Evolutionary conservation across 2,329 filamentous ascomycete genomes (phyloP), one percentile per base, ranked within the genome.

Genomic region (Aspergillus terreus): DNA sequence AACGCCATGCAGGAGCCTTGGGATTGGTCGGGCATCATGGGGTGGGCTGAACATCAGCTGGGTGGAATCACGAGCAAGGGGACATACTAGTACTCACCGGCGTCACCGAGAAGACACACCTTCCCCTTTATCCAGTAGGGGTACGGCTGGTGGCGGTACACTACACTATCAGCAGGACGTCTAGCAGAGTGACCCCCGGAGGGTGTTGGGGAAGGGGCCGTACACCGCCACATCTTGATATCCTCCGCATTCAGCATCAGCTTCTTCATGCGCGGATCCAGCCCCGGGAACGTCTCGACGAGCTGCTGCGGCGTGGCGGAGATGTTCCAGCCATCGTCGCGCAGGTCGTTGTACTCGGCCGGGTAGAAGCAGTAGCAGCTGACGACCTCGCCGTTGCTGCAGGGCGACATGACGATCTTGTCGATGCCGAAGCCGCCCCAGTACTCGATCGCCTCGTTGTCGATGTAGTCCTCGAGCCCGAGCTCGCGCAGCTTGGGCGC

Each of bases 331-430:
- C 61, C 61, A 21, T 64, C 61, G 1, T 42, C 60, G 0, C 59
- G 55, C 6, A 59, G 54, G 15, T 62, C 54, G 19, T 62, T 62
- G 14, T 55, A 30, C 2, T 54, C 56, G 0, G 57, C 55, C 14
- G 61, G 63, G 23, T 59, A 68, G 63, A 75, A 74, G 58, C 71
- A 73, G 54, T 73, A 74, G 51, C 67, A 75, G 11, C 61, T 67
- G 14, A 71, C 61, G 1, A 74, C 57, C 15, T 72, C 63, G 10
- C 69, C 69, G 27, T 68, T 64, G 41, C 63, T 63, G 45, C 71
- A 74, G 3, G 70, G 65, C 0, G 71, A 73, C 50, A 70, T 65
- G 23, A 74, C 70, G 23, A 75, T 73, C 56, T 73, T 74, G 55
- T 72, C 60, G 36, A 71, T 69, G 15, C 66, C 70, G 42, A 67